These are phyloP conservation scores for Curvularia spicifera DNA, from an alignment of 2,329 filamentous ascomycete species.

Conservation along the genomic window DNA sequence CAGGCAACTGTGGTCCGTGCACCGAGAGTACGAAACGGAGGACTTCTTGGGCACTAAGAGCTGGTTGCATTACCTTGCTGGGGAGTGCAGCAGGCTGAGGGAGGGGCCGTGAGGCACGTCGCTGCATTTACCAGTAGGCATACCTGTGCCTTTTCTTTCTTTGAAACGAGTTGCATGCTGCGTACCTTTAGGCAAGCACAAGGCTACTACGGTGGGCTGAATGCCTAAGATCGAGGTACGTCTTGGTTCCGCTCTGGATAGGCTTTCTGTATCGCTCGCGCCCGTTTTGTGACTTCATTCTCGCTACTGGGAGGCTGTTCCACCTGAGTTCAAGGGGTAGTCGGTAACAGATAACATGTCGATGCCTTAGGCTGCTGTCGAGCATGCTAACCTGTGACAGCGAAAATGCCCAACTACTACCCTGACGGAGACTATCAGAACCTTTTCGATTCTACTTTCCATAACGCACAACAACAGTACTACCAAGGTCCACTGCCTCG, in stretches of 20 bases:
- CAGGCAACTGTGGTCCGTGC: slow-evolving; percentile 17
- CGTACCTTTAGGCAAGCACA: slow-evolving; percentile 35
- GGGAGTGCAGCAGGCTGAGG: slow-evolving; percentile 31
- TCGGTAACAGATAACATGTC: not conserved
- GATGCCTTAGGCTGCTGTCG: slow-evolving; percentile 16
- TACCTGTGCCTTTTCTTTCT: slow-evolving; percentile 29
- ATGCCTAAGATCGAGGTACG: slow-evolving; percentile 7
- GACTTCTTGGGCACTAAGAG: slow-evolving; percentile 24
- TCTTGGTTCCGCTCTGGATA: slow-evolving; percentile 7
- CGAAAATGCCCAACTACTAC: slow-evolving; percentile 39
- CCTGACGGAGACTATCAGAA: slow-evolving; percentile 21
- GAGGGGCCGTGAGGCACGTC: slow-evolving; percentile 38
- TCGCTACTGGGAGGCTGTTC: not conserved
- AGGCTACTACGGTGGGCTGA: slow-evolving; percentile 37
- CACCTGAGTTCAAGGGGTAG: not conserved
- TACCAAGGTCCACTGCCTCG: slow-evolving; percentile 20
- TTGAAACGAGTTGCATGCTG: slow-evolving; percentile 23
- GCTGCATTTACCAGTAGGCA: slow-evolving; percentile 45
- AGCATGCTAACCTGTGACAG: slow-evolving; percentile 34
- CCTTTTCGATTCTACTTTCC: slow-evolving; percentile 23
- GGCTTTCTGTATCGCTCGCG: not conserved
- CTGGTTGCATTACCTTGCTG: slow-evolving; percentile 20
- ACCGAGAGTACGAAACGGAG: slow-evolving; percentile 24
- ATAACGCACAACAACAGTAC: slow-evolving; percentile 23
- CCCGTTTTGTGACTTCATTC: not conserved